These are phyloP conservation scores for Aspergillus mulundensis DNA, from an alignment of 495 filamentous ascomycete species.

Conservation along the genomic window DNA sequence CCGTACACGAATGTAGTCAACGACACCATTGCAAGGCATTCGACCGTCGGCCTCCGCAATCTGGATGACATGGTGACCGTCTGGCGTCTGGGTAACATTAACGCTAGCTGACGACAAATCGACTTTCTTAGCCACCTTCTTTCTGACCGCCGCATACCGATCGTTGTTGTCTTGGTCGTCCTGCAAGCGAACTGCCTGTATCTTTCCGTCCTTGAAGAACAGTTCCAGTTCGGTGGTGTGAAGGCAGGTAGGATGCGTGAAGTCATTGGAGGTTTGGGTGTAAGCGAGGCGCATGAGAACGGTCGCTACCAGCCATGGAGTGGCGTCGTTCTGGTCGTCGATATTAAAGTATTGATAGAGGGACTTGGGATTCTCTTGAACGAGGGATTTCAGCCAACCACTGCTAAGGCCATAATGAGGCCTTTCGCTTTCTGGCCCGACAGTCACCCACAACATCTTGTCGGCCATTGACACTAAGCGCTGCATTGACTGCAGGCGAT, in stretches of 20 bases:
- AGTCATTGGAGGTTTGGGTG: not conserved
- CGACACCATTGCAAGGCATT: too few species aligned
- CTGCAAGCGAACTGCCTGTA: slow-evolving; percentile 6
- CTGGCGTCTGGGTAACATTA: too few species aligned
- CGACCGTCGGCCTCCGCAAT: too few species aligned
- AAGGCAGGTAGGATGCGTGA: not conserved
- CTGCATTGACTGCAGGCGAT: not conserved
- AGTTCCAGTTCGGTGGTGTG: slow-evolving; percentile 3
- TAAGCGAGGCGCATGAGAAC: slow-evolving; percentile 6
- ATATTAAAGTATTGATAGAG: slow-evolving; percentile 5
- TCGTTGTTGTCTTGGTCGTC: not conserved
- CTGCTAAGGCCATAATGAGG: slow-evolving; percentile 8
- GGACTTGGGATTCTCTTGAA: not conserved
- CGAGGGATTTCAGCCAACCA: slow-evolving; percentile 3
- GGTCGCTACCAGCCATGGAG: not conserved
- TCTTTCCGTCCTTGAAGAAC: not conserved
- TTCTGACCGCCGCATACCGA: not conserved
- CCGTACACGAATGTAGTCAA: too few species aligned
- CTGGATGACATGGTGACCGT: too few species aligned
- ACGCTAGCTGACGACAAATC: too few species aligned
- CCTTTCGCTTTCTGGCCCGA: slow-evolving; percentile 1
- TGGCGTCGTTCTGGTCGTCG: not conserved
- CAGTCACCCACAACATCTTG: slow-evolving; percentile 12
- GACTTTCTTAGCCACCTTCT: not conserved
- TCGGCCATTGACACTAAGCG: not conserved